A percentile compares a stretch with the other conserved stretches of the same genome.
phyloP scores from a whole-genome alignment of 495 filamentous ascomycete genomes.

The Lepidopterella palustris region DNA sequence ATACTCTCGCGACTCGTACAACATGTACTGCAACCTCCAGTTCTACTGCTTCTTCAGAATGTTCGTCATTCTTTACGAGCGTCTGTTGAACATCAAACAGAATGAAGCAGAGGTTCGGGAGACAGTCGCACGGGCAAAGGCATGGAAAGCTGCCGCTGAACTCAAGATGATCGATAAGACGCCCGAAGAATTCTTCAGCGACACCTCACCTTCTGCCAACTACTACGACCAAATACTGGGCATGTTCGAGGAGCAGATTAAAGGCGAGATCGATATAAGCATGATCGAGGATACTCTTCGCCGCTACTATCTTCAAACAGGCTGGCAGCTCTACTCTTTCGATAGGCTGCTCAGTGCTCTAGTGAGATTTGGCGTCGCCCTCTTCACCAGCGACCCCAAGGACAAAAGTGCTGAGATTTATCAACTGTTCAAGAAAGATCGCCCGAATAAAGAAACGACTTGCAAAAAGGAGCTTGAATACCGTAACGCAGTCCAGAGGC shows the following conservation, averaged over 20 bases:
- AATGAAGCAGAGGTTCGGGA: slow-evolving; percentile 63
- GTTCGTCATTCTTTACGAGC: slow-evolving; percentile 80
- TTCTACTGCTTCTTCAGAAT: slow-evolving; percentile 91
- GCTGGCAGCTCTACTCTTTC: slow-evolving; percentile 85
- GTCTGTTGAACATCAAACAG: slow-evolving; percentile 73
- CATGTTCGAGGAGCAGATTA: slow-evolving; percentile 62
- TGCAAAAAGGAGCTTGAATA: slow-evolving; percentile 78
- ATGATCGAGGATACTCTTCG: slow-evolving; percentile 85
- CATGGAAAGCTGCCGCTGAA: slow-evolving; percentile 70
- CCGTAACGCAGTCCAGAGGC: slow-evolving; percentile 77
- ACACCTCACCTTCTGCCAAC: slow-evolving; percentile 53
- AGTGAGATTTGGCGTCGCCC: slow-evolving; percentile 63
- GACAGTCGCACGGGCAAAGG: slow-evolving; percentile 61
- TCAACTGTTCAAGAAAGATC: slow-evolving; percentile 72
- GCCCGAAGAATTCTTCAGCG: slow-evolving; percentile 76
- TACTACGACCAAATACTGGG: slow-evolving; percentile 63
- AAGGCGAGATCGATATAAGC: slow-evolving; percentile 67
- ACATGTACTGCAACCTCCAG: slow-evolving; percentile 80
- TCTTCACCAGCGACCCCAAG: slow-evolving; percentile 73
- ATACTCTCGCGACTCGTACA: slow-evolving; percentile 69
- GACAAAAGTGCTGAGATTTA: slow-evolving; percentile 86
- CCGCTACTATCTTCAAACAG: slow-evolving; percentile 77
- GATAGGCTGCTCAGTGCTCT: slow-evolving; percentile 75
- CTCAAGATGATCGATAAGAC: slow-evolving; percentile 68
- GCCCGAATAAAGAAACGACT: slow-evolving; percentile 72